A percentile compares a stretch with the other conserved stretches of the same genome.
Conservation (phyloP, 169 alveolate species). For the Plasmodium coatneyi region DNA sequence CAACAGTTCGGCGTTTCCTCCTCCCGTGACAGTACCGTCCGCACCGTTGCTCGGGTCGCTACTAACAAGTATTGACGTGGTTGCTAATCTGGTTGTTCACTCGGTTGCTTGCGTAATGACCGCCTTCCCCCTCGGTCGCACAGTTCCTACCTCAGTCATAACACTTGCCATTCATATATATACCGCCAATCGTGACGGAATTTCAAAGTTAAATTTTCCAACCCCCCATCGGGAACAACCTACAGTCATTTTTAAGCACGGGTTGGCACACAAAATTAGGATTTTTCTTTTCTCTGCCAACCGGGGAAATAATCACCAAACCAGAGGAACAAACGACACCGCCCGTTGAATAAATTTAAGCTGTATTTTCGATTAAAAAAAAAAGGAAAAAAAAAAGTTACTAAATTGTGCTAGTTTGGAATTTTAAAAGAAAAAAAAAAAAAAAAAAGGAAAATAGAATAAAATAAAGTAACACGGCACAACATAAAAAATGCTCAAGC, state of each 20-base stretch:
- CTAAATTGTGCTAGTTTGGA: slow-evolving; percentile 28
- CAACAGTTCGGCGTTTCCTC: not conserved
- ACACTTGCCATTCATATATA: not conserved
- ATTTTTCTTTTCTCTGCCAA: not conserved
- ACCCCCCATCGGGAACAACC: not conserved
- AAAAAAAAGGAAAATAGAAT: not conserved
- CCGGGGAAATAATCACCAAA: not conserved
- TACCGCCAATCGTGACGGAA: not conserved
- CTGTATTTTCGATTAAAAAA: not conserved
- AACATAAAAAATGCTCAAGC: not conserved
- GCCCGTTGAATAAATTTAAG: not conserved
- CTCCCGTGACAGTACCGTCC: not conserved
- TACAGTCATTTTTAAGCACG: not conserved
- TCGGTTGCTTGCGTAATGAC: not conserved
- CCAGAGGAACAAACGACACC: not conserved
- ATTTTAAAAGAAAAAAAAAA: slow-evolving; percentile 14
- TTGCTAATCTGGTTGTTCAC: not conserved
- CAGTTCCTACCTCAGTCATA: not conserved
- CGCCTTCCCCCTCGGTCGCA: not conserved
- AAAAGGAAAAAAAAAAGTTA: not conserved
- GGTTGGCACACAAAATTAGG: not conserved
- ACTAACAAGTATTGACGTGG: no score
- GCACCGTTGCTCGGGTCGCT: not conserved
- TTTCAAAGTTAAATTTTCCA: not conserved
- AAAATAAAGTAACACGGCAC: not conserved